A percentile compares a stretch with the other conserved stretches of the same genome.
Conservation (phyloP, 805 yeast species). For the Wickerhamomyces ciferrii region DNA sequence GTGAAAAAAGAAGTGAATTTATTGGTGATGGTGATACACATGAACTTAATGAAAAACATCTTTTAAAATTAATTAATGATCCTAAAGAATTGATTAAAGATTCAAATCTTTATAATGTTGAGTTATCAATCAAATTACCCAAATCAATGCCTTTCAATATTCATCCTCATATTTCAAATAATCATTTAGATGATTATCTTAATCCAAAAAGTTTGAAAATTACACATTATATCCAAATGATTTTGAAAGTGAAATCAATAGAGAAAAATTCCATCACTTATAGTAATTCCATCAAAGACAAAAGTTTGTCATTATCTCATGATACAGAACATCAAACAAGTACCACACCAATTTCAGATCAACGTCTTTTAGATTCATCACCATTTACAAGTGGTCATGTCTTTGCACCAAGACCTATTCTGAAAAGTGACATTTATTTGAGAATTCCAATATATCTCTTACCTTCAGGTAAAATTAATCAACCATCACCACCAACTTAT, state of each 20-base stretch:
- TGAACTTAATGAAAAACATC: background rate
- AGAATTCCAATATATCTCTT: background rate
- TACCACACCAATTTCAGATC: background rate
- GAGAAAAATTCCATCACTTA: no score
- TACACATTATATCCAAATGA: background rate
- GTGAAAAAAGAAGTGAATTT: conserved; percentile 2
- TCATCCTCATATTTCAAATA: background rate
- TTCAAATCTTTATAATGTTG: background rate
- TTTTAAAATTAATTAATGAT: background rate
- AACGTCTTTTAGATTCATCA: background rate
- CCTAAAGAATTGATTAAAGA: background rate
- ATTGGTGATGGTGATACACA: background rate
- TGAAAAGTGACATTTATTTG: background rate
- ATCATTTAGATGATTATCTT: background rate
- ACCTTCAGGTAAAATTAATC: background rate
- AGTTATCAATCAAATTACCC: background rate
- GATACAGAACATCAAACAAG: no score
- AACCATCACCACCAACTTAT: background rate
- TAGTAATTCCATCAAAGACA: no score
- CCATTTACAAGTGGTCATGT: background rate
- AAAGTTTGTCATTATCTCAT: no score
- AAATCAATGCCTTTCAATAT: background rate
- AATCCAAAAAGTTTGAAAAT: background rate
- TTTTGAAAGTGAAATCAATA: background rate
- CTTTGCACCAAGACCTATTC: background rate